Conservation (phyloP, 768 basidiomycete genomes). For the Psilocybe cyanescens region DNA sequence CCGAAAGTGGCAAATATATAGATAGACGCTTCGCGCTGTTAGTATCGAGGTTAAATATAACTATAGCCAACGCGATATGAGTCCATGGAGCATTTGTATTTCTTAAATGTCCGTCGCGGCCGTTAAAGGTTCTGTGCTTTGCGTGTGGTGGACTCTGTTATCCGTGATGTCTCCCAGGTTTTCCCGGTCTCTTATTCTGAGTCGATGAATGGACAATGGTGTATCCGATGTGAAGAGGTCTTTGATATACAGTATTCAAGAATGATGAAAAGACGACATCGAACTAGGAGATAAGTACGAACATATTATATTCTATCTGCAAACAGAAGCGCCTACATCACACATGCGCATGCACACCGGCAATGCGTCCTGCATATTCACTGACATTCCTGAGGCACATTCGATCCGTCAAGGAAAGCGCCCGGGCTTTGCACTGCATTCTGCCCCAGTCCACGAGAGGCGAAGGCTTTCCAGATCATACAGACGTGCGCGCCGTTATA, state of each 20-base stretch:
- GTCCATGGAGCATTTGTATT: not conserved
- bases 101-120: not conserved
- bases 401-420: not conserved
- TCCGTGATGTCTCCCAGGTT: not conserved
- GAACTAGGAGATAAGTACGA: too few relatives aligned
- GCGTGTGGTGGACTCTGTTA: not conserved
- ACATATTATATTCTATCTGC: too few relatives aligned
- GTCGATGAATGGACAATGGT: not conserved
- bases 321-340: not conserved
- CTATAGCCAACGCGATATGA: not conserved
- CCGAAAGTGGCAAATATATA: not conserved
- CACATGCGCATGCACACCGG: not conserved
- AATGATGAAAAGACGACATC: not conserved
- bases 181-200: not conserved
- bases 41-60: not conserved
- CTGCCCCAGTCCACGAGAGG: constrained; percentile 47
- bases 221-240: too few relatives aligned
- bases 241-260: not conserved
- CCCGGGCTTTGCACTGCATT: constrained; percentile 20
- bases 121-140: not conserved
- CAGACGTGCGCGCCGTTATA: constrained; percentile 47
- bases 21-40: too few relatives aligned
- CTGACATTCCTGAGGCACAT: not conserved
- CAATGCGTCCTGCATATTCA: not conserved
- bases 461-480: constrained; percentile 47